These are phyloP conservation scores for Amanita phalloides DNA, from an alignment of 768 basidiomycete genomes.

Conservation along the genomic window DNA sequence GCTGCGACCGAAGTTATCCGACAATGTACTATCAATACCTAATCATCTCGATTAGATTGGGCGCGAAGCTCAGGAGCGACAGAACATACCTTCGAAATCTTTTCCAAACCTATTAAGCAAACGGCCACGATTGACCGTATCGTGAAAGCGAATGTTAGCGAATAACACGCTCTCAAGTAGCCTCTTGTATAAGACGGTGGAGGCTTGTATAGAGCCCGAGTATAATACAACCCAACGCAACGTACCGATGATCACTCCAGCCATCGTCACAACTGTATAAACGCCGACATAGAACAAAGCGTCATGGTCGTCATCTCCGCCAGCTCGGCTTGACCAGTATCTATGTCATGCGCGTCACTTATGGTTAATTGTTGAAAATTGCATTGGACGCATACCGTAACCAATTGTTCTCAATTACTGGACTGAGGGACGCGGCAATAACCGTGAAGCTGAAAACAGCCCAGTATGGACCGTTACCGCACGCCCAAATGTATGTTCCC, in stretches of 20 bases:
- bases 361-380: not conserved
- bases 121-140: slow-evolving; percentile 81
- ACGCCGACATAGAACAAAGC: slow-evolving; percentile 50
- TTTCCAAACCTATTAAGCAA: slow-evolving; percentile 81
- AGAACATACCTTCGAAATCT: slow-evolving; percentile 64
- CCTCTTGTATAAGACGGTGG: slow-evolving; percentile 59
- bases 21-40: slow-evolving; percentile 75
- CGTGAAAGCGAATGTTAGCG: slow-evolving; percentile 87
- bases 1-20: slow-evolving; percentile 81
- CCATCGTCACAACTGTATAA: slow-evolving; percentile 38
- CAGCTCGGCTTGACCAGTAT: slow-evolving; percentile 37
- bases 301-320: slow-evolving; percentile 24
- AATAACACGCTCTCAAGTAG: slow-evolving; percentile 74
- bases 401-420: slow-evolving; percentile 58
- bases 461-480: slow-evolving; percentile 35
- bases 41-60: slow-evolving; percentile 6
- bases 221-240: slow-evolving; percentile 56
- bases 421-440: slow-evolving; percentile 40
- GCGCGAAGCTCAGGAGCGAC: slow-evolving; percentile 6
- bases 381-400: slow-evolving; percentile 22
- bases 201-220: slow-evolving; percentile 63
- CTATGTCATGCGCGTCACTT: slow-evolving; percentile 12
- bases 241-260: slow-evolving; percentile 36
- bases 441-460: slow-evolving; percentile 32
- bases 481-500: slow-evolving; percentile 27